Conservation (phyloP, 2,329 filamentous ascomycete genomes). For the Calonectria pseudoturangicola region DNA sequence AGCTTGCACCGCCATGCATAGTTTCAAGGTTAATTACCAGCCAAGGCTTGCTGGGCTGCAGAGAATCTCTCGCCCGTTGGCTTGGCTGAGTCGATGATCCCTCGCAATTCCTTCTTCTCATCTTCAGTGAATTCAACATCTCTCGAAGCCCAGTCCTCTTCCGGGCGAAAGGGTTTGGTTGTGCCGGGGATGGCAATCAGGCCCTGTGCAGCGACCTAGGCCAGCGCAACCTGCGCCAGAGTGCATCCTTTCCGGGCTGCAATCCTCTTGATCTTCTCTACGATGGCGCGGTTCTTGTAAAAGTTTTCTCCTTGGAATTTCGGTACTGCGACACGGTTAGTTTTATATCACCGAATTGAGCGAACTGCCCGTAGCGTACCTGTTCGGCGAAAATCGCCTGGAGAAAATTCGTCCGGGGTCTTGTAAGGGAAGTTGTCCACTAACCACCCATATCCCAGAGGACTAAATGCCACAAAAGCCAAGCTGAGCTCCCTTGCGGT, state of each 20-base stretch:
- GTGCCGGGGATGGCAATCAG: conserved; percentile 68
- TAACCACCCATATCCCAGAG: conserved; percentile 68
- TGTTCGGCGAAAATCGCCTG: conserved; percentile 62
- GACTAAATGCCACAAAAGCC: conserved; percentile 67
- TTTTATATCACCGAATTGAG: no score
- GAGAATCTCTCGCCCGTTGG: conserved; percentile 1
- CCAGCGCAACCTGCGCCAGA: conserved; percentile 60
- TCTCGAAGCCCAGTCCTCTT: conserved; percentile 63
- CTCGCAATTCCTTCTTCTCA: conserved; percentile 62
- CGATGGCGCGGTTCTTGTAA: conserved; percentile 64
- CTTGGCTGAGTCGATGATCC: conserved; percentile 56
- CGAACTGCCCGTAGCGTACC: conserved; percentile 51
- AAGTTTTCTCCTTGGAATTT: conserved; percentile 67
- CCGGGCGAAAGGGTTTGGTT: conserved; percentile 61
- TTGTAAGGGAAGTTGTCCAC: conserved; percentile 65
- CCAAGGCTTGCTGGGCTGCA: not conserved
- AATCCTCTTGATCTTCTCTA: conserved; percentile 64
- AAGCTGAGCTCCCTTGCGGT: conserved; percentile 63
- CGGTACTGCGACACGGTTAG: conserved; percentile 44
- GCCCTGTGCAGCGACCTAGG: conserved; percentile 63
- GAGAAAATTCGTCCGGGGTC: conserved; percentile 66
- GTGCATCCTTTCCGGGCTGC: conserved; percentile 56
- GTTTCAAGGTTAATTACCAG: not conserved
- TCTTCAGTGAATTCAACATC: conserved; percentile 61
- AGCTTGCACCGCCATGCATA: no score